Evolutionary conservation across 2,329 filamentous ascomycete species (phyloP).

Genomic region (Phymatotrichopsis omnivora): DNA sequence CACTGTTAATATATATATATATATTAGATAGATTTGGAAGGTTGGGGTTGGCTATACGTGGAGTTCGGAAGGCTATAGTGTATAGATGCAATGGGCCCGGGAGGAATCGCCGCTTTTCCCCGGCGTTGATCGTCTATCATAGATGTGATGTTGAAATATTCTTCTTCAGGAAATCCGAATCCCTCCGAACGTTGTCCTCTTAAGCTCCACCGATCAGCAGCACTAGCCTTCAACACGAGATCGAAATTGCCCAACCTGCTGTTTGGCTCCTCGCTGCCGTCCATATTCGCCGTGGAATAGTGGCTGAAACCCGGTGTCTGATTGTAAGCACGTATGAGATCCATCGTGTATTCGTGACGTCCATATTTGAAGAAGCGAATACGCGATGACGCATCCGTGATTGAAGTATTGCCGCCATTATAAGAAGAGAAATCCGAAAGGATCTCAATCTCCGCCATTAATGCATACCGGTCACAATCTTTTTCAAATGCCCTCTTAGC

Average conservation of each 20-base stretch:
- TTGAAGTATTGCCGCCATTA: slow-evolving; percentile 5
- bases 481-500: slow-evolving; percentile 4
- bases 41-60: neutral
- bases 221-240: no score
- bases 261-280: neutral
- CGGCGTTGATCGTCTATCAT: neutral
- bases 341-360: slow-evolving; percentile 10
- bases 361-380: slow-evolving; percentile 19
- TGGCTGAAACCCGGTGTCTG: slow-evolving; percentile 15
- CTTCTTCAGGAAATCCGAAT: neutral
- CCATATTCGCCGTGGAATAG: neutral
- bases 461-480: slow-evolving; percentile 13
- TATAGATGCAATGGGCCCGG: slow-evolving; percentile 10
- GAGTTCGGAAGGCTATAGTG: slow-evolving; percentile 7
- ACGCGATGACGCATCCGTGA: slow-evolving; percentile 14
- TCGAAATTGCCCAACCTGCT: neutral
- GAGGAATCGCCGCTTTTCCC: neutral
- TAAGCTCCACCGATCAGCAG: neutral
- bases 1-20: neutral
- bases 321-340: slow-evolving; percentile 16
- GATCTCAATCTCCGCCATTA: slow-evolving; percentile 25
- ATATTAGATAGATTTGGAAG: neutral
- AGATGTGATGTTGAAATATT: neutral
- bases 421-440: slow-evolving; percentile 10
- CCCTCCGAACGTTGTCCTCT: neutral